Percentiles rank a stretch among this genome's conserved stretches.
phyloP scores from a whole-genome alignment of 2,329 filamentous ascomycete genomes.

The Trichocomaceae sp. region DNA sequence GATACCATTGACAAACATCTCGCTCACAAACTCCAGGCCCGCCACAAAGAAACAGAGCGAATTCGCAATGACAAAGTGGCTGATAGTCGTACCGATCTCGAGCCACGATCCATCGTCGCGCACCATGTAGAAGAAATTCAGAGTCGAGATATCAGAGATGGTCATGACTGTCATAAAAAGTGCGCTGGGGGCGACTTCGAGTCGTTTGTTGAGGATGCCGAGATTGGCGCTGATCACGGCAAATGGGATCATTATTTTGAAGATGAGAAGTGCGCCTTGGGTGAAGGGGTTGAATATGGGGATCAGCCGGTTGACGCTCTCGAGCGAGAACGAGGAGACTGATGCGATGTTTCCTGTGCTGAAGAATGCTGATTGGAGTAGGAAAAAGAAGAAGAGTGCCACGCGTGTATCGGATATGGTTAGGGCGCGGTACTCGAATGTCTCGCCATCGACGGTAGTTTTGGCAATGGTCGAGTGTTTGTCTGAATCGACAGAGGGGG shows the following conservation, averaged over 20 bases:
- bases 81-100: constrained; percentile 95
- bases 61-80: constrained; percentile 89
- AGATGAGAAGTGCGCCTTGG: constrained; percentile 75
- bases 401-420: constrained; percentile 78
- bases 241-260: constrained; percentile 92
- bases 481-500: neutral
- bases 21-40: constrained; percentile 75
- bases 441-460: constrained; percentile 27
- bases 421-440: constrained; percentile 56
- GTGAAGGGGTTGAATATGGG: constrained; percentile 92
- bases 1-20: constrained; percentile 72
- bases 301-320: constrained; percentile 78
- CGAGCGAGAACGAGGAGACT: constrained; percentile 84
- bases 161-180: constrained; percentile 94
- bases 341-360: constrained; percentile 94
- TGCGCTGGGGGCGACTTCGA: constrained; percentile 79
- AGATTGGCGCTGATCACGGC: constrained; percentile 86
- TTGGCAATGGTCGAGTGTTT: neutral
- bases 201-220: constrained; percentile 78
- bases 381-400: constrained; percentile 87
- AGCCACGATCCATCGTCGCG: constrained; percentile 95
- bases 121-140: constrained; percentile 97
- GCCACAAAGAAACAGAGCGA: constrained; percentile 86
- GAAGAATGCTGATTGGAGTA: constrained; percentile 95
- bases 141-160: constrained; percentile 80